Evolutionary conservation across 139 green algal genomes (phyloP).

Genomic region (Coccomyxa sp.): DNA sequence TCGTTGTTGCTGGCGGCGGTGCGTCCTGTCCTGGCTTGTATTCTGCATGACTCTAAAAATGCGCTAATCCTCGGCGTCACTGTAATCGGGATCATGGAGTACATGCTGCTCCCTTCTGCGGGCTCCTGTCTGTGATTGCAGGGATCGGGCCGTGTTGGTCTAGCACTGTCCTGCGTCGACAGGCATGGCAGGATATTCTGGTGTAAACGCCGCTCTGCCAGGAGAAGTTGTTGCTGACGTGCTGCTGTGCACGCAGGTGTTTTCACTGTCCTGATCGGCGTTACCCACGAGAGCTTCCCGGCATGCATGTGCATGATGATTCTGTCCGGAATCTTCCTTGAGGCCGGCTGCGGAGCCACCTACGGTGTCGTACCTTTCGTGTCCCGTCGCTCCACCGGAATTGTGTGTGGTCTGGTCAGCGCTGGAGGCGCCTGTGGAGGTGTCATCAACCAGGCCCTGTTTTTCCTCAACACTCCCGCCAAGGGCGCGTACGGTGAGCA

Average conservation of each 20-base stretch:
- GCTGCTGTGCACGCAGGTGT: conserved; percentile 1
- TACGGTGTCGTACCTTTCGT: conserved; percentile 91
- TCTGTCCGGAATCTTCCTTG: conserved; percentile 79
- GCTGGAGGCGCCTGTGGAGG: conserved; percentile 88
- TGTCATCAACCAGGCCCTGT: conserved; percentile 83
- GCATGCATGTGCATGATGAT: conserved; percentile 79
- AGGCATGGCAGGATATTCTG: too few species aligned
- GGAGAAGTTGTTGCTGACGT: not conserved
- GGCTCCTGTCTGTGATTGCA: too few species aligned
- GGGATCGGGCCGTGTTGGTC: too few species aligned
- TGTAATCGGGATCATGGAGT: too few species aligned
- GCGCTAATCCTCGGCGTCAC: too few species aligned
- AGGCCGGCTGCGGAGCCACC: conserved; percentile 47
- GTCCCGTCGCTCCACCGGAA: conserved; percentile 72
- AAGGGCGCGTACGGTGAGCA: conserved; percentile 11
- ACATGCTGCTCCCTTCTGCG: too few species aligned
- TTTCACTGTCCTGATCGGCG: conserved; percentile 76
- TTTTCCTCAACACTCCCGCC: conserved; percentile 60
- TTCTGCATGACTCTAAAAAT: too few species aligned
- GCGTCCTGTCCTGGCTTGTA: conserved; percentile 19
- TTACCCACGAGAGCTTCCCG: conserved; percentile 46
- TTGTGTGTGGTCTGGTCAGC: conserved; percentile 85
- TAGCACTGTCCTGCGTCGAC: too few species aligned
- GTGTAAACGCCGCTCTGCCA: too few species aligned
- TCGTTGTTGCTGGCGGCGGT: conserved; percentile 68